phyloP scores from a whole-genome alignment of 192 early-diverging fungal species.

The Coemansia erecta region DNA sequence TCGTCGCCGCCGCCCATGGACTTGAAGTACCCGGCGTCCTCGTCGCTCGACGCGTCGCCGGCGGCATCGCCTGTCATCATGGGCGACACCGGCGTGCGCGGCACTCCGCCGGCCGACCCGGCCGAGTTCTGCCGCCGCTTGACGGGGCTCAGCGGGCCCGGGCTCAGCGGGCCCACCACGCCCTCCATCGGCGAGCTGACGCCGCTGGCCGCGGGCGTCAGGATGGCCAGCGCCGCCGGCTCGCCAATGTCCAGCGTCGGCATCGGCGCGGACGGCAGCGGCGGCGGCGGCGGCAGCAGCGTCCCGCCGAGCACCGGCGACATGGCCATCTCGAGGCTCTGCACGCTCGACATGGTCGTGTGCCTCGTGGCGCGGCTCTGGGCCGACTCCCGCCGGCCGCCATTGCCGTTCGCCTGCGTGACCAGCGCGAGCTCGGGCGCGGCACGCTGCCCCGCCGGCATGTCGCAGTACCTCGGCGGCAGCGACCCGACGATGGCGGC shows the following conservation, averaged over 20 bases:
- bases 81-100: conserved; percentile 30
- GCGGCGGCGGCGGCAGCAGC: conserved; percentile 13
- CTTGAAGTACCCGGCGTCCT: conserved; percentile 44
- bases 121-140: conserved; percentile 14
- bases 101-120: conserved; percentile 6
- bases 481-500: conserved; percentile 24
- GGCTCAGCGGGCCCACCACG: too few species aligned
- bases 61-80: conserved; percentile 10
- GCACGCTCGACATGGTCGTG: conserved; percentile 21
- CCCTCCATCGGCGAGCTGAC: not conserved
- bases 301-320: not conserved
- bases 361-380: too few species aligned
- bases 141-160: too few species aligned
- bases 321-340: conserved; percentile 32
- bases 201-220: not conserved
- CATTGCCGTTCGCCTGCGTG: conserved; percentile 31
- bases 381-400: too few species aligned
- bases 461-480: conserved; percentile 44
- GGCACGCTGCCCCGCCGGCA: conserved; percentile 31
- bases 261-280: conserved; percentile 37
- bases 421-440: conserved; percentile 23
- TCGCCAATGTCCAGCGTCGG: conserved; percentile 11
- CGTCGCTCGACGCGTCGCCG: conserved; percentile 14
- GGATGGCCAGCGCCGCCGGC: not conserved
- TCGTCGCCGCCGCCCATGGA: conserved; percentile 35